Evolutionary conservation across 2,329 filamentous ascomycete genomes (phyloP), one percentile per base, ranked within the genome.

Genomic region (Ophiostoma sp.): DNA sequence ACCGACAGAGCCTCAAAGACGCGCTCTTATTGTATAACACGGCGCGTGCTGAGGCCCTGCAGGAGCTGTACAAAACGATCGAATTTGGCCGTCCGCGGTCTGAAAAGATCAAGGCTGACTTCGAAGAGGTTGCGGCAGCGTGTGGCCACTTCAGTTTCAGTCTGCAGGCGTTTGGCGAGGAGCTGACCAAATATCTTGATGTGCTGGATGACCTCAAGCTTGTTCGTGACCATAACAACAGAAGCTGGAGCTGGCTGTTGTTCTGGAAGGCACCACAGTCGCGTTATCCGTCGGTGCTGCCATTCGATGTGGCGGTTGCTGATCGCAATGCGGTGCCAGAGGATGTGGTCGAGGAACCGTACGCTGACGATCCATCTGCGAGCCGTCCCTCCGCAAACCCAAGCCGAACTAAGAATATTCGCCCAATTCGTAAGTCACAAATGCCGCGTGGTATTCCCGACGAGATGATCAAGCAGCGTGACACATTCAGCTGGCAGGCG

Each of bases 141-240:
- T 99, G 95, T 76, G 94, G 95, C 0, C 94, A 98, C 79, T 99
- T 98, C 77, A 94, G 92, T 77, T 97, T 95, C 77, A 96, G 91
- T 62, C 83, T 99, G 35, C 87, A 95, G 73, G 91, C 95, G 74
- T 94, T 98, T 76, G 94, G 93, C 0, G 92, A 96, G 77, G 93
- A 97, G 76, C 91, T 96, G 81, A 88, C 92, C 74, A 86, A 86
- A 15, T 95, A 96, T 75, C 80, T 99, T 64, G 88, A 92, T 68
- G 89, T 95, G 0, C 81, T 99, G 4, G 93, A 97, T 76, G 92
- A 97, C 60, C 80, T 98, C 57, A 94, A 95, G 77, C 86, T 90
- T 73, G 82, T 87, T 23, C 88, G 87, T 35, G 87, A 90, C 72
- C 82, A 86, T 36, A 85, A 85, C 3, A 81, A 82, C 52, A 84